Evolutionary conservation across 2,329 filamentous ascomycete species (phyloP).

Genomic region (Fusarium sp.): DNA sequence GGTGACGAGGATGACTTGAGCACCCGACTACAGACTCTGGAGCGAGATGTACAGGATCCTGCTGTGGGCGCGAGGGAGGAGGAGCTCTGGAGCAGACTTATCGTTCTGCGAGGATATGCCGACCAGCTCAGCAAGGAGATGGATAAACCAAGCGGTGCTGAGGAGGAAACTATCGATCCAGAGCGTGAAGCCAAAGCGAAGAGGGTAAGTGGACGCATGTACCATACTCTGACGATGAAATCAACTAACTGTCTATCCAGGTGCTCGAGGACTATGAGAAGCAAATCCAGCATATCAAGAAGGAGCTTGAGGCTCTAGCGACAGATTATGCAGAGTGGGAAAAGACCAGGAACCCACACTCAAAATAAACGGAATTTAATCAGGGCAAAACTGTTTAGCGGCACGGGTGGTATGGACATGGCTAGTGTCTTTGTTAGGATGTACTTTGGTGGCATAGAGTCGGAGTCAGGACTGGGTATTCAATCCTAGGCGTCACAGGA

Average conservation of each 20-base stretch:
- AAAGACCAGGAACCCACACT: constrained; percentile 57
- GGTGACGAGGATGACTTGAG: constrained; percentile 82
- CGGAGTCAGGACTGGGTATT: constrained; percentile 38
- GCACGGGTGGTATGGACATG: constrained; percentile 3
- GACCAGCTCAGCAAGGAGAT: constrained; percentile 78
- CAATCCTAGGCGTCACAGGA: constrained; percentile 39
- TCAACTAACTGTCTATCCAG: constrained; percentile 54
- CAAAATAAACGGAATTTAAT: constrained; percentile 46
- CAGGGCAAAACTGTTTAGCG: constrained; percentile 5
- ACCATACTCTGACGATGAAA: neutral
- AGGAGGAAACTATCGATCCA: constrained; percentile 70
- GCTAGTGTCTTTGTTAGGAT: constrained; percentile 32
- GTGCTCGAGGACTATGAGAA: constrained; percentile 85
- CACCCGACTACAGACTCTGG: constrained; percentile 74
- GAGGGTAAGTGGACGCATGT: constrained; percentile 65
- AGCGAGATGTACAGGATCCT: constrained; percentile 78
- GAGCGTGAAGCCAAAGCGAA: constrained; percentile 78
- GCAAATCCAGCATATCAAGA: constrained; percentile 80
- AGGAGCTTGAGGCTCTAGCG: constrained; percentile 73
- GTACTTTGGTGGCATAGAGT: constrained; percentile 37
- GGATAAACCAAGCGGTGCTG: constrained; percentile 70
- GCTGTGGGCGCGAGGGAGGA: constrained; percentile 80
- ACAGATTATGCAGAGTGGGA: constrained; percentile 68
- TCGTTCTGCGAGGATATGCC: constrained; percentile 77
- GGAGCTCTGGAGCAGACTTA: constrained; percentile 86